Base-by-base conservation (phyloP, 257 asterid species). In the Dorcoceras hygrometricum region DNA sequence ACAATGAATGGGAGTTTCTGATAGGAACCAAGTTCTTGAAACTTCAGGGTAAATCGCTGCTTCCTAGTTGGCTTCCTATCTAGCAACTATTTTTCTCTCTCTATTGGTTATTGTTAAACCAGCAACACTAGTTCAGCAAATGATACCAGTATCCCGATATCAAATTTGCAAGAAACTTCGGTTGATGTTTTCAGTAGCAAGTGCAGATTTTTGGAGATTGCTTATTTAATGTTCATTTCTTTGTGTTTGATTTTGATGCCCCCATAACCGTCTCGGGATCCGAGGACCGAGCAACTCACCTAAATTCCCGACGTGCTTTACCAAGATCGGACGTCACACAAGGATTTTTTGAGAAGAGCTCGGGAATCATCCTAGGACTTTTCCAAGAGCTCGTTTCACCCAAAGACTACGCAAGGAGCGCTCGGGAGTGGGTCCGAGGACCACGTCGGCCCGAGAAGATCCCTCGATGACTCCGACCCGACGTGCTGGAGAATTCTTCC, bases 1-100 rank as follows among this genome's bases (percentile, higher is more conserved):
- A 89, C 68, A 75, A 79, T 24, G 97, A 86, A 76, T 79, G 88
- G 95, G 86, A 82, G 63, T 72, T 73, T 25, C 63, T 63, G 78
- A 76, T 39, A 81, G 75, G 65, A 81, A 78, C 74, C 87, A 76
- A 79, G 69, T 79, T 25, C 76, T 80, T 67, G 87, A 86, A 81
- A 79, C 86, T 61, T 81, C 86, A 70, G 87, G 86, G 96, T 91
- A 84, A 57, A 36, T 62, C 23, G 25, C 67, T 16, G 39, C 59
- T 67, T 64, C 34, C 10, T 67, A 32, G 9, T 36, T 36, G 20
- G 16, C 63, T n/a, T n/a, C n/a, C n/a, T 34, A 31, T 59, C 24
- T 63, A 43, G 22, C 18, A 32, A 56, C 23, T 36, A 54, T 23
- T 48, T 24, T 18, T 24, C 12, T 57, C 50, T 24, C 56, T 28